These are phyloP conservation scores for Pseudogymnoascus sp. DNA, from an alignment of 2,329 filamentous ascomycete genomes.

Conservation along the genomic window DNA sequence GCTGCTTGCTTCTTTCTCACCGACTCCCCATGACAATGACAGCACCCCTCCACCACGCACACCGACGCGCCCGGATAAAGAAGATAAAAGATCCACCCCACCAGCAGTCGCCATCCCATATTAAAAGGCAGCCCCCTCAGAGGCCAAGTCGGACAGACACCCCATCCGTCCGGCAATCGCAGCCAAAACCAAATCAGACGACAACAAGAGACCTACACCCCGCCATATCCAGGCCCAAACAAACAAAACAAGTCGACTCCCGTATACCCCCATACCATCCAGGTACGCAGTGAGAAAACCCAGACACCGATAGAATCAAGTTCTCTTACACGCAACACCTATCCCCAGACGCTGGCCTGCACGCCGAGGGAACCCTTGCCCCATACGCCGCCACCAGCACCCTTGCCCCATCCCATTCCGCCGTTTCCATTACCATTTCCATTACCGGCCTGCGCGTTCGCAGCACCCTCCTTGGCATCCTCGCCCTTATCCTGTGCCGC, in stretches of 20 bases:
- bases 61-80: neutral
- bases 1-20: neutral
- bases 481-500: constrained; percentile 42
- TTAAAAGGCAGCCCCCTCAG: neutral
- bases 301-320: neutral
- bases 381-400: constrained; percentile 69
- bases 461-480: constrained; percentile 33
- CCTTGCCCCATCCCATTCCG: constrained; percentile 60
- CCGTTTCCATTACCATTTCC: constrained; percentile 48
- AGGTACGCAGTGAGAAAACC: neutral
- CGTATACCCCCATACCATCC: neutral
- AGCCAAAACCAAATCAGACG: neutral
- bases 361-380: constrained; percentile 76
- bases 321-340: constrained; percentile 26
- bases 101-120: neutral
- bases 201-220: neutral
- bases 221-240: neutral
- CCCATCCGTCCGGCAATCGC: neutral
- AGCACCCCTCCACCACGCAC: neutral
- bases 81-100: neutral
- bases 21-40: neutral
- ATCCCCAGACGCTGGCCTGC: constrained; percentile 92
- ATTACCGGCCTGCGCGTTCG: constrained; percentile 41
- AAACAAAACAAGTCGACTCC: neutral
- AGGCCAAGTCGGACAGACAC: neutral